These are phyloP conservation scores for Vitis amurensis DNA, from an alignment of 164 flowering plant genomes.

Conservation along the genomic window DNA sequence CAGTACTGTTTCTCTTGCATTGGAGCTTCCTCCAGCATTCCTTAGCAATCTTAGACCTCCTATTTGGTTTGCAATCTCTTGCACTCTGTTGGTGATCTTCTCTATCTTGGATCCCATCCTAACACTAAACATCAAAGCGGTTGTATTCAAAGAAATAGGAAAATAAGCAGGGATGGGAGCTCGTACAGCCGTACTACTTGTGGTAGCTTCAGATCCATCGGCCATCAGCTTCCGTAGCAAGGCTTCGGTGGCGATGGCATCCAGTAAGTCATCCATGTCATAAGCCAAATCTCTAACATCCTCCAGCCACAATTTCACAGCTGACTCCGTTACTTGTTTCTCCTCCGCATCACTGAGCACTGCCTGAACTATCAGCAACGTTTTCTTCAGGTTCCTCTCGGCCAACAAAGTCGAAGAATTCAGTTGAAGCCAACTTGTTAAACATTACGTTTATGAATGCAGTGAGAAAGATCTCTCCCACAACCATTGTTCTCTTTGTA, in stretches of 20 bases:
- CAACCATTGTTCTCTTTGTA: too few relatives aligned
- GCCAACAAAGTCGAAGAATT: too few relatives aligned
- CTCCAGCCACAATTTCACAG: slow-evolving; percentile 2
- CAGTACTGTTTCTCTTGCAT: too few relatives aligned
- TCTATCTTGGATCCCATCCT: slow-evolving; percentile 8
- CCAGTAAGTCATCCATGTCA: slow-evolving; percentile 2
- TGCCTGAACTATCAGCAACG: not conserved
- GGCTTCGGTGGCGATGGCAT: not conserved
- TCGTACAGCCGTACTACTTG: not conserved
- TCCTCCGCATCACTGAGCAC: slow-evolving; percentile 15
- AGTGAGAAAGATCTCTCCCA: too few relatives aligned
- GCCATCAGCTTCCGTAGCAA: not conserved
- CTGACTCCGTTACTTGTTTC: not conserved
- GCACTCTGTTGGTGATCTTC: slow-evolving; percentile 7
- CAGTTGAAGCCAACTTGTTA: too few relatives aligned
- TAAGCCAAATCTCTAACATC: slow-evolving; percentile 10
- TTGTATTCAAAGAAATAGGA: not conserved
- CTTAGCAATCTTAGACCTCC: slow-evolving; percentile 1
- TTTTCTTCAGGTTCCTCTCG: not conserved
- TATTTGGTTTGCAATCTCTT: not conserved
- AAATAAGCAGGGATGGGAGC: not conserved
- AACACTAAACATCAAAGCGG: not conserved
- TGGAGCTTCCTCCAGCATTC: not conserved
- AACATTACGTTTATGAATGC: too few relatives aligned
- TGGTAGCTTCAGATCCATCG: not conserved